Evolutionary conservation across 345 rosid species (phyloP), one percentile per base, ranked within the genome.

Genomic region (Kernera saxatilis): DNA sequence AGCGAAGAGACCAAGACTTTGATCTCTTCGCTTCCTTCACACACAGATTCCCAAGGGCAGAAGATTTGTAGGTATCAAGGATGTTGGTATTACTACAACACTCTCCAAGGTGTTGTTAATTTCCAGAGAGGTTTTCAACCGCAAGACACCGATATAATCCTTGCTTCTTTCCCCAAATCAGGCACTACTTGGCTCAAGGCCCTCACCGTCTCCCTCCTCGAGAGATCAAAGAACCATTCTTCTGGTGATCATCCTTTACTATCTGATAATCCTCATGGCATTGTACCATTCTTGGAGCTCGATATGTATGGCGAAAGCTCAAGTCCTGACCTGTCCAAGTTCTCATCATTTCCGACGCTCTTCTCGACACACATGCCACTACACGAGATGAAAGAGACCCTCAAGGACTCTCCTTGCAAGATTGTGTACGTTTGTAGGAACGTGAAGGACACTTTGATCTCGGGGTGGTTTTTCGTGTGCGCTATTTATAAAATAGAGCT

Each of bases 31-130:
- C 76, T 72, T 51, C 64, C 70, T 53, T 32, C 25, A 8, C 4
- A 43, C 15, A 3, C 35, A 25, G 37, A 44, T 64, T 8, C 0
- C 29, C 3, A 4, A 15, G 57, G 46, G 22, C 12, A 1, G 6
- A 64, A 56, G 49, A 46, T 72, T 33, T 55, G 49, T 4, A 23
- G 22, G n/a, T 72, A 72, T 45, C 81, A 85, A 6, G 87, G 87
- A 3, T 83, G 78, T 45, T 85, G 89, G 92, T 74, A 77, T 65
- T 1, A 67, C 6, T 40, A 69, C 9, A 76, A 80, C 40, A 49
- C 70, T 39, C 72, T 85, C 5, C 74, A 75, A 75, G 84, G 79
- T 0, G 82, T 85, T 12, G 41, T 64, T 6, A 43, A 72, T 32
- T 51, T 53, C 49, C 56, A 72, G 1, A 17, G 25, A 23, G 44